phyloP scores from a whole-genome alignment of 306 rosid genomes.

The Cicer bijugum region DNA sequence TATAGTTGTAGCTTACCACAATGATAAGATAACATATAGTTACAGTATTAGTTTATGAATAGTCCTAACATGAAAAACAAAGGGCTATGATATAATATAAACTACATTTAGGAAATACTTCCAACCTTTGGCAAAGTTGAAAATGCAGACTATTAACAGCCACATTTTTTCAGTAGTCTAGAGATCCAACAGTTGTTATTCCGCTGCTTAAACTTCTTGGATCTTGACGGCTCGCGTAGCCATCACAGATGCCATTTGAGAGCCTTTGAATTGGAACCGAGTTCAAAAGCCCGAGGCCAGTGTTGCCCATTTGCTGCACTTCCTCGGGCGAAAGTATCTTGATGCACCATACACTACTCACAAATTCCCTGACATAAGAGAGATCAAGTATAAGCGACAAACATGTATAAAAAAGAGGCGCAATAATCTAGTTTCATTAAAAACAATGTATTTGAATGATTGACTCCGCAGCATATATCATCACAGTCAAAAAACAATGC shows the following conservation, averaged over 20 bases:
- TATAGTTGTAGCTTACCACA: slow-evolving; percentile 56
- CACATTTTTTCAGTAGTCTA: slow-evolving; percentile 65
- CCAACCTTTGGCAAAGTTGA: slow-evolving; percentile 47
- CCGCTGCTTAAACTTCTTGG: slow-evolving; percentile 74
- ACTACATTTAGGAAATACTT: slow-evolving; percentile 57
- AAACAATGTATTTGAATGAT: not conserved
- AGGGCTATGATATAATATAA: slow-evolving; percentile 49
- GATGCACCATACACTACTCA: slow-evolving; percentile 92
- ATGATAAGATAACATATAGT: slow-evolving; percentile 53
- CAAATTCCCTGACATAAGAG: slow-evolving; percentile 79
- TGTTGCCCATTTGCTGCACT: slow-evolving; percentile 92
- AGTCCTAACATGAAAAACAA: slow-evolving; percentile 49
- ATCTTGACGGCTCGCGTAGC: slow-evolving; percentile 76
- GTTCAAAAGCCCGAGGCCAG: slow-evolving; percentile 74
- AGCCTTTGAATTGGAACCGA: slow-evolving; percentile 86
- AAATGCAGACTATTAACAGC: slow-evolving; percentile 51
- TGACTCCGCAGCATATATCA: not conserved
- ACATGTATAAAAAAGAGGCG: not conserved
- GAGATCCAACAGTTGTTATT: slow-evolving; percentile 80
- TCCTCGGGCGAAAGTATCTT: slow-evolving; percentile 97
- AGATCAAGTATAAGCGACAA: not conserved
- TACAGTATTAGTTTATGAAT: slow-evolving; percentile 73
- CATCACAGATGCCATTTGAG: slow-evolving; percentile 69
- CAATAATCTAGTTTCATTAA: slow-evolving; percentile 1
- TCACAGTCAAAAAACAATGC: slow-evolving; percentile 27